These are phyloP conservation scores for Xylaria venustula DNA, from an alignment of 495 filamentous ascomycete genomes.

Conservation along the genomic window DNA sequence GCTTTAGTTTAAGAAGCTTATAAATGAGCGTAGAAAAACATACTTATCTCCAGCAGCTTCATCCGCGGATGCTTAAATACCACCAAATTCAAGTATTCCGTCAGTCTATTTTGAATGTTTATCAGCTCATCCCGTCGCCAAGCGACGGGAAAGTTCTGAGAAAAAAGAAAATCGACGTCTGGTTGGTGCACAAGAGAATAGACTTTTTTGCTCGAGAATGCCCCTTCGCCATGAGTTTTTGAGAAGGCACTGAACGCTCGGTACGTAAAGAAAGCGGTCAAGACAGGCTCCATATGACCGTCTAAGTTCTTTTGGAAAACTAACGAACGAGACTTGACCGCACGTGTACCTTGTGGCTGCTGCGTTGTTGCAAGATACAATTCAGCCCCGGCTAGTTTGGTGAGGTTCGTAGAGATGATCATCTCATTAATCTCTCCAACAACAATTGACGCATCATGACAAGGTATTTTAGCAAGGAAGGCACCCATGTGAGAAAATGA, in stretches of 20 bases:
- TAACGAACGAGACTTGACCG: background rate
- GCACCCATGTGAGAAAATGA: background rate
- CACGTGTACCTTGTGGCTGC: constrained; percentile 2
- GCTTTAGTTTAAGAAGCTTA: background rate
- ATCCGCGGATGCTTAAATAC: constrained; percentile 32
- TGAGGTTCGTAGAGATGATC: background rate
- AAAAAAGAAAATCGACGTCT: background rate
- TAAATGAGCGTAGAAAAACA: background rate
- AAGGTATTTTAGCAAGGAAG: constrained; percentile 1
- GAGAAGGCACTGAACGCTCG: constrained; percentile 2
- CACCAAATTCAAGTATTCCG: constrained; percentile 16
- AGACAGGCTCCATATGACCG: background rate
- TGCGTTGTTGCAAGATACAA: constrained; percentile 3
- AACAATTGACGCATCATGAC: background rate
- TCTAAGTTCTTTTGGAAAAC: background rate
- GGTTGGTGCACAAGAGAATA: background rate
- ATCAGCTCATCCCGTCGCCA: background rate
- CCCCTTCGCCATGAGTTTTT: background rate
- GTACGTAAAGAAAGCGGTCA: background rate
- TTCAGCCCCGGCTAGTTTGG: background rate
- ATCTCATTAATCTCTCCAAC: constrained; percentile 1
- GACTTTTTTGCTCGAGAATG: background rate
- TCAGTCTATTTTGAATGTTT: background rate
- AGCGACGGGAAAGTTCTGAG: background rate
- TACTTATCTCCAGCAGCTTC: constrained; percentile 44